A percentile compares a stretch with the other conserved stretches of the same genome.
These are phyloP conservation scores for Pseudocercospora pini-densiflorae DNA, from an alignment of 2,329 filamentous ascomycete genomes.

Conservation along the genomic window DNA sequence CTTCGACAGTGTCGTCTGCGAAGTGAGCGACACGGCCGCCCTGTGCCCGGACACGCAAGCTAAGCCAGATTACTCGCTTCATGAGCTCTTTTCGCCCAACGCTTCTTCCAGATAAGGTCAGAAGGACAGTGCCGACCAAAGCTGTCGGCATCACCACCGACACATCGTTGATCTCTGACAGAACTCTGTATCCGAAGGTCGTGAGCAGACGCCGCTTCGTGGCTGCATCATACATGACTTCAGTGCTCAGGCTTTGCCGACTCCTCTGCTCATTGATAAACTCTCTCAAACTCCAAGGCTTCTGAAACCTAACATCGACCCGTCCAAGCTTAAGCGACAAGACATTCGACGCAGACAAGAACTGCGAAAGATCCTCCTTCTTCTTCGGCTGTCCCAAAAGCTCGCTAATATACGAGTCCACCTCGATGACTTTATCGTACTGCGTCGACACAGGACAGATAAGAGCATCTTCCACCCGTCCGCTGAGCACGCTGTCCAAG, in stretches of 20 bases:
- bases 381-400: constrained; percentile 92
- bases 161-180: constrained; percentile 93
- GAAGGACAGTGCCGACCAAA: constrained; percentile 87
- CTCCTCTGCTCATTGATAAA: constrained; percentile 80
- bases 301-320: constrained; percentile 93
- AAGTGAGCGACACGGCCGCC: constrained; percentile 95
- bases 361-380: constrained; percentile 89
- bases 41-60: constrained; percentile 77
- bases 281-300: constrained; percentile 86
- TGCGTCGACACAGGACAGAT: constrained; percentile 97
- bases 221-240: constrained; percentile 50
- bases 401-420: constrained; percentile 94
- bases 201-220: constrained; percentile 72
- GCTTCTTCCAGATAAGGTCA: constrained; percentile 88
- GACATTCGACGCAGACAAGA: constrained; percentile 86
- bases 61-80: constrained; percentile 88
- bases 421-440: constrained; percentile 99
- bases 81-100: constrained; percentile 87
- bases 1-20: constrained; percentile 74
- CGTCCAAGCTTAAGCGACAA: constrained; percentile 86
- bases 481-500: constrained; percentile 85
- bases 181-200: constrained; percentile 87
- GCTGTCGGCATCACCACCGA: constrained; percentile 99
- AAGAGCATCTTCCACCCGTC: constrained; percentile 85
- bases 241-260: constrained; percentile 42